Evolutionary conservation across 495 filamentous ascomycete genomes (phyloP), one percentile per base, ranked within the genome.

Genomic region (Pseudomonodictys pantanalensis): DNA sequence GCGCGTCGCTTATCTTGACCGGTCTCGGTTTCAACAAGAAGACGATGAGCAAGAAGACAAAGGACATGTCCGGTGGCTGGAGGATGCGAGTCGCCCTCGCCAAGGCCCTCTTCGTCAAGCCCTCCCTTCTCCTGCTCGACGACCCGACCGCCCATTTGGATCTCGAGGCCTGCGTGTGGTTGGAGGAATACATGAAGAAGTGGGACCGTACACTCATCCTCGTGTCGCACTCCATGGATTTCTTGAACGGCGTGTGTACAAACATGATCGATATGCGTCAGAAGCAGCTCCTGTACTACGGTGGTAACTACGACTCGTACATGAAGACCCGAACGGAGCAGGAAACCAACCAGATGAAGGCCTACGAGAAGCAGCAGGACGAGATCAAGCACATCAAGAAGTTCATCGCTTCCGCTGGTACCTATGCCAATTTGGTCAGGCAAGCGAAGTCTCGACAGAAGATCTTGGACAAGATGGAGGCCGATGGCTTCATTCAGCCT

Each of bases 381-480:
- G 93, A 99, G 82, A 99, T 99, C 70, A 78, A 84, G 62, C 93
- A 99, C 79, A 99, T 99, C 84, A 99, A 99, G 83, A 96, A 97
- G 78, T 99, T 99, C 82, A 99, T 99, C 72, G 93, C 93, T 65
- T 97, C 92, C 47, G 93, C 95, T 51, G 93, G 93, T 91, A 99
- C 93, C 58, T 99, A 99, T 72, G 93, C 93, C 81, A 99, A 99
- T 80, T 83, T 99, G 76, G 93, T 99, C 68, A 81, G 91, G 70
- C 93, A 98, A 79, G 93, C 93, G 74, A 98, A 98, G 81, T 97
- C 93, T 28, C 86, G 93, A 46, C 93, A 98, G 76, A 98, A 98
- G 89, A 97, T 98, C 74, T 83, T 98, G 56, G 93, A 98, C 83
- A 98, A 98, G 83, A 98, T 98, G 93, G 93, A 97, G 79, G 95